Evolutionary conservation across 2,329 filamentous ascomycete genomes (phyloP).

Genomic region (Colletotrichum musicola): DNA sequence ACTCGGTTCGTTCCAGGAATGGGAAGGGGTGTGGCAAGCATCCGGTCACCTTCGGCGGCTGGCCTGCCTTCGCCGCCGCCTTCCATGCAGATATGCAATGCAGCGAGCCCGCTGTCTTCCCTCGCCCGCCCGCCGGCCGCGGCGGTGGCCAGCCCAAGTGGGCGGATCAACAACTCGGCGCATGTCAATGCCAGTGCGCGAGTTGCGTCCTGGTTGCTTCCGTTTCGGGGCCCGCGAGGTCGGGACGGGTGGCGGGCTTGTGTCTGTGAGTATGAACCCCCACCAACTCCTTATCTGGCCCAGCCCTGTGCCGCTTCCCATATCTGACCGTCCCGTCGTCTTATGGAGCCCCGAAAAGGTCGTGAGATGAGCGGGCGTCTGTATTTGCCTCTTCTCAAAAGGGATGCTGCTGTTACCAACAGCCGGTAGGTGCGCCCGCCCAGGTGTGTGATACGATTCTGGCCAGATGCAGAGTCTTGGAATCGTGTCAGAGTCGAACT

Average conservation of each 20-base stretch:
- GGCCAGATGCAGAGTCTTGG: neutral
- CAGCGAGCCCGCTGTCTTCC: neutral
- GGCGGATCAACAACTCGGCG: slow-evolving; percentile 6
- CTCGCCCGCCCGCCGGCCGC: too few species aligned
- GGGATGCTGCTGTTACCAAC: neutral
- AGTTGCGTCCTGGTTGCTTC: neutral
- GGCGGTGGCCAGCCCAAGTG: neutral
- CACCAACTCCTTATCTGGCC: slow-evolving; percentile 5
- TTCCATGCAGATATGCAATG: slow-evolving; percentile 8
- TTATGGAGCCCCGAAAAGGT: neutral
- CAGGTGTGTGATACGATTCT: neutral
- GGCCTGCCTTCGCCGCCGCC: neutral
- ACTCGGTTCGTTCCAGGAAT: neutral
- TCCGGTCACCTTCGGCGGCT: too few species aligned
- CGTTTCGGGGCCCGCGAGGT: slow-evolving; percentile 2
- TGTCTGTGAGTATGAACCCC: neutral
- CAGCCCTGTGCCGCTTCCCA: neutral
- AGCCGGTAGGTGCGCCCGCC: neutral
- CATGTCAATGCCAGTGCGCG: neutral
- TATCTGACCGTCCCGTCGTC: neutral
- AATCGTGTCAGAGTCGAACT: neutral
- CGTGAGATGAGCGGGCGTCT: neutral
- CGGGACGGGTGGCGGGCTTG: neutral
- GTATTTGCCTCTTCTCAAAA: neutral
- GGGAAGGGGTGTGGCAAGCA: neutral